Conservation (phyloP, 202 grass and related monocot genomes). For the Eragrostis tef region DNA sequence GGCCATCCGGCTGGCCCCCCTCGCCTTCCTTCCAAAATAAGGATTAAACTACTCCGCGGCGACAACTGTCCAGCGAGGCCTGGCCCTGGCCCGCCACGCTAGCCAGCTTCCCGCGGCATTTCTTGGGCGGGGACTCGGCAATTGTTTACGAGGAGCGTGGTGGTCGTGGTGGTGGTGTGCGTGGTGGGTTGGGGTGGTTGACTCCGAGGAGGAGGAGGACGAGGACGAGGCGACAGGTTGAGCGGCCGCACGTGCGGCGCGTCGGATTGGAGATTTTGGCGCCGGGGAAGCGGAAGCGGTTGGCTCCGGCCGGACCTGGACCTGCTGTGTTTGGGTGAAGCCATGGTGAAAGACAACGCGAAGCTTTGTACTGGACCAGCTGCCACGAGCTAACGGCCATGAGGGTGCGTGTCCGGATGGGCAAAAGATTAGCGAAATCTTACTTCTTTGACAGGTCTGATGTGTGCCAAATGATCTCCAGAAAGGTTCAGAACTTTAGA, state of each 20-base stretch:
- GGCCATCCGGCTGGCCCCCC: constrained; percentile 41
- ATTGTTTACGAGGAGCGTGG: constrained; percentile 38
- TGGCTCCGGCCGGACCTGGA: not conserved
- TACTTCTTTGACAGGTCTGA: not conserved
- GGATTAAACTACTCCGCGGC: constrained; percentile 50
- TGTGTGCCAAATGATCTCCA: not conserved
- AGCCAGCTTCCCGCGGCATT: constrained; percentile 12
- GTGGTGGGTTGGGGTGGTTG: constrained; percentile 26
- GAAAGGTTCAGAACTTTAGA: not conserved
- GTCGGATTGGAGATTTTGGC: constrained; percentile 40
- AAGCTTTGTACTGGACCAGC: not conserved
- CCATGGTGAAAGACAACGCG: not conserved
- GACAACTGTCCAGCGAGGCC: constrained; percentile 52
- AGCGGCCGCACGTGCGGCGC: constrained; percentile 45
- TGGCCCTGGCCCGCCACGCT: constrained; percentile 10
- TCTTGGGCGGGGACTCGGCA: constrained; percentile 16
- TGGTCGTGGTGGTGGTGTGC: not conserved
- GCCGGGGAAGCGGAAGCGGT: constrained; percentile 20
- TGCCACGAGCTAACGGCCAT: not conserved
- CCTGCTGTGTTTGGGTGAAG: not conserved
- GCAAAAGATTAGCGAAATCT: not conserved
- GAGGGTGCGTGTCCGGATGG: not conserved
- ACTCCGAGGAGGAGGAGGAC: not conserved
- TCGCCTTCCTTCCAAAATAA: not conserved
- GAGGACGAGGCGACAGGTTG: not conserved